Evolutionary conservation across 2,329 filamentous ascomycete genomes (phyloP).

Genomic region (Colletotrichum falcatum): DNA sequence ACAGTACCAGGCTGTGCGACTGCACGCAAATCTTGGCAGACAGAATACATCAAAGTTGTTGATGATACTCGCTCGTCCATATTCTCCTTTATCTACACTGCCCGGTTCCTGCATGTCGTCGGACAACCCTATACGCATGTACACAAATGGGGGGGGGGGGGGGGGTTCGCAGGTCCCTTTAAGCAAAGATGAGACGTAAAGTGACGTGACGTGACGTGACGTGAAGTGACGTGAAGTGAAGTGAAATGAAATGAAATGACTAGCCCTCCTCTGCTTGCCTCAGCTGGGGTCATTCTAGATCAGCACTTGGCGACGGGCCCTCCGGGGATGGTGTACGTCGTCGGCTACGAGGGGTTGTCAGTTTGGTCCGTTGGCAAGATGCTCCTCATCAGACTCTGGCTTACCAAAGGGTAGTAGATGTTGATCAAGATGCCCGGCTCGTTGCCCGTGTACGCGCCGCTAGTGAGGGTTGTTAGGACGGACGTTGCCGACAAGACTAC

Average conservation of each 20-base stretch:
- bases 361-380: not conserved
- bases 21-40: slow-evolving; percentile 5
- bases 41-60: not conserved
- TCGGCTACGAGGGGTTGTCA: slow-evolving; percentile 21
- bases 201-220: not conserved
- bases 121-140: not conserved
- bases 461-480: not conserved
- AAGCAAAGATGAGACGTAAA: not conserved
- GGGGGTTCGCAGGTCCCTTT: not conserved
- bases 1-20: not conserved
- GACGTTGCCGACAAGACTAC: not conserved
- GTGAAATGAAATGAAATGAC: no score
- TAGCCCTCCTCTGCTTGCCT: not conserved
- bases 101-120: not conserved
- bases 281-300: not conserved
- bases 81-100: not conserved
- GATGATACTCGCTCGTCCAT: not conserved
- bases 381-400: not conserved
- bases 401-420: slow-evolving; percentile 40
- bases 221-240: not conserved
- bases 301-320: slow-evolving; percentile 34
- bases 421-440: slow-evolving; percentile 41
- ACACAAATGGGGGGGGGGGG: not conserved
- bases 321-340: slow-evolving; percentile 35
- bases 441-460: slow-evolving; percentile 32